Percentiles rank a stretch among this genome's conserved stretches.
Conservation (phyloP, 768 basidiomycete species). For the Suillus hirtellus region DNA sequence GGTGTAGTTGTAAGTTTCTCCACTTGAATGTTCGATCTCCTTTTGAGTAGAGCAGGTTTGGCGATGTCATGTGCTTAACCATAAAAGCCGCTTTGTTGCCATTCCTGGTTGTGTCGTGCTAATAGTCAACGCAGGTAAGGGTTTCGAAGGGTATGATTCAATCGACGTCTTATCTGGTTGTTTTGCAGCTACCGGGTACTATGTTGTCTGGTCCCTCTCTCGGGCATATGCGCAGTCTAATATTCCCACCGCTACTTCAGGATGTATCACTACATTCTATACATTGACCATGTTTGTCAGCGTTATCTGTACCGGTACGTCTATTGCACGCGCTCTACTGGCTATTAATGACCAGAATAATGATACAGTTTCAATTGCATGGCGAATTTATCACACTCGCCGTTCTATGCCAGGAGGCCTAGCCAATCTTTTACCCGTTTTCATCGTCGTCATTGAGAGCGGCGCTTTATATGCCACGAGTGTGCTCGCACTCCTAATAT, state of each 20-base stretch:
- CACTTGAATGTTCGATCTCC: neutral
- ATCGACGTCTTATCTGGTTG: neutral
- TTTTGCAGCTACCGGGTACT: conserved; percentile 1
- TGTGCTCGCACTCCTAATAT: conserved; percentile 5
- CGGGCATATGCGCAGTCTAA: neutral
- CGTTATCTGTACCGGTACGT: neutral
- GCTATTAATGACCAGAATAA: neutral
- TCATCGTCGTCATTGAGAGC: conserved; percentile 12
- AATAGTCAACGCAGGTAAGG: neutral
- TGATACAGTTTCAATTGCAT: conserved; percentile 4
- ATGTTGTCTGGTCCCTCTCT: conserved; percentile 6
- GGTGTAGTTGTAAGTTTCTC: neutral
- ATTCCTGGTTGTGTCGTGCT: conserved; percentile 1
- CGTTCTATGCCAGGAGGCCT: conserved; percentile 6
- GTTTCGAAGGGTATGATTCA: neutral
- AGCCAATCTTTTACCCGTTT: conserved; percentile 7
- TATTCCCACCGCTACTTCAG: neutral
- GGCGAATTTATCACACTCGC: conserved; percentile 9
- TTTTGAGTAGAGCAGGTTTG: neutral
- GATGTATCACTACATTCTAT: neutral
- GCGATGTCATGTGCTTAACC: conserved; percentile 1
- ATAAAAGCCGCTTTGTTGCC: neutral
- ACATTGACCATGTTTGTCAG: conserved; percentile 2
- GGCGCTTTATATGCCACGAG: conserved; percentile 10
- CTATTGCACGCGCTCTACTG: neutral